Percentiles rank a stretch among this genome's conserved stretches.
Evolutionary conservation across 352 stramenopile genomes (phyloP).

Genomic region (Phytophthora uliginosa): DNA sequence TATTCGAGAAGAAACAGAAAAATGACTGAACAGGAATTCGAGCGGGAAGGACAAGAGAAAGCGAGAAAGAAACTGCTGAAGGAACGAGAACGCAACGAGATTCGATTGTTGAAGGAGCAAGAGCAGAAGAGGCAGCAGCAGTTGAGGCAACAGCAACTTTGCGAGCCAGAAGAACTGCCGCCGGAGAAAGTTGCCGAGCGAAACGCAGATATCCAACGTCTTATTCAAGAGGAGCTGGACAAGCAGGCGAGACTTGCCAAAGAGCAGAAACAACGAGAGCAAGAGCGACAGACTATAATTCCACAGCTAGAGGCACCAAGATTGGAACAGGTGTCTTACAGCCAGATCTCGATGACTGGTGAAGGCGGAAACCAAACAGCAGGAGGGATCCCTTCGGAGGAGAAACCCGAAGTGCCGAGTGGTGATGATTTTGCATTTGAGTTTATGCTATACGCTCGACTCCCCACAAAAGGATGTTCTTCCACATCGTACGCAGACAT

Average conservation of each 20-base stretch:
- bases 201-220: conserved; percentile 29
- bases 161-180: conserved; percentile 12
- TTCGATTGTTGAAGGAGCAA: conserved; percentile 8
- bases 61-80: background rate
- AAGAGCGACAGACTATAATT: background rate
- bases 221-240: conserved; percentile 37
- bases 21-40: background rate
- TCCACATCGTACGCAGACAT: too few species aligned
- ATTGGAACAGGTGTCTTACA: background rate
- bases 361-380: background rate
- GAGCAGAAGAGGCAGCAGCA: conserved; percentile 4
- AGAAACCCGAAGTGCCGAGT: too few species aligned
- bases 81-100: background rate
- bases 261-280: conserved; percentile 18
- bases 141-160: background rate
- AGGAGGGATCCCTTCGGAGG: background rate
- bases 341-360: background rate
- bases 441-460: too few species aligned
- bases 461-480: too few species aligned
- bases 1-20: background rate
- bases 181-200: conserved; percentile 22
- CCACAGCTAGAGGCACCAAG: background rate
- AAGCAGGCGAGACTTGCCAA: conserved; percentile 27
- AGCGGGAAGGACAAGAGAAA: background rate
- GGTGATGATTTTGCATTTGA: too few species aligned